These are phyloP conservation scores for Astragalus membranaceus DNA, from an alignment of 306 rosid genomes.

Conservation along the genomic window DNA sequence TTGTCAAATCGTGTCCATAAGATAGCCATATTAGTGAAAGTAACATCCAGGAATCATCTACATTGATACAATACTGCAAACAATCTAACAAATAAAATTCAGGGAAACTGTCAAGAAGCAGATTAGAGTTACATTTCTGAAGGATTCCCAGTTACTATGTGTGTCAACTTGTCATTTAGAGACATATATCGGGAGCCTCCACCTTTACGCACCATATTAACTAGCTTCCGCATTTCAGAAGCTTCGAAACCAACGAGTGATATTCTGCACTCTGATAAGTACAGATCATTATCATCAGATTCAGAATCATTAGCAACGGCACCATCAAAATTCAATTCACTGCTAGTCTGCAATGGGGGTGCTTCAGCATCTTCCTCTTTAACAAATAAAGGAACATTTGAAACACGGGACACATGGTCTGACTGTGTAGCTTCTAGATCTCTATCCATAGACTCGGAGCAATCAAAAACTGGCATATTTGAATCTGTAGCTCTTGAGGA, in stretches of 20 bases:
- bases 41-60: slow-evolving; percentile 2
- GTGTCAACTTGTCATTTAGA: slow-evolving; percentile 74
- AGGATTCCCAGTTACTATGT: slow-evolving; percentile 76
- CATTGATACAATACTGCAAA: neutral
- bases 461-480: slow-evolving; percentile 31
- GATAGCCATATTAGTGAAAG: slow-evolving; percentile 12
- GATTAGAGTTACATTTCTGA: slow-evolving; percentile 60
- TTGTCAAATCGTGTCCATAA: neutral
- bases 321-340: slow-evolving; percentile 43
- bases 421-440: slow-evolving; percentile 60
- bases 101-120: slow-evolving; percentile 1
- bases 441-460: slow-evolving; percentile 38
- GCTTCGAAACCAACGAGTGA: slow-evolving; percentile 76
- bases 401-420: slow-evolving; percentile 33
- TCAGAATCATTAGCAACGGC: slow-evolving; percentile 78
- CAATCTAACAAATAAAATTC: neutral
- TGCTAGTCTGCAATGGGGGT: slow-evolving; percentile 30
- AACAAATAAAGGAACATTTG: slow-evolving; percentile 31
- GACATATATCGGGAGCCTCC: slow-evolving; percentile 83
- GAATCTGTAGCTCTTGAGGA: slow-evolving; percentile 49
- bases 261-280: slow-evolving; percentile 85
- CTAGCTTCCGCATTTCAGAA: slow-evolving; percentile 75
- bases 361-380: slow-evolving; percentile 43
- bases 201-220: slow-evolving; percentile 80
- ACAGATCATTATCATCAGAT: slow-evolving; percentile 76